These are phyloP conservation scores for Bocquillonia castaneifolia DNA, from an alignment of 441 rosid species.

Conservation along the genomic window DNA sequence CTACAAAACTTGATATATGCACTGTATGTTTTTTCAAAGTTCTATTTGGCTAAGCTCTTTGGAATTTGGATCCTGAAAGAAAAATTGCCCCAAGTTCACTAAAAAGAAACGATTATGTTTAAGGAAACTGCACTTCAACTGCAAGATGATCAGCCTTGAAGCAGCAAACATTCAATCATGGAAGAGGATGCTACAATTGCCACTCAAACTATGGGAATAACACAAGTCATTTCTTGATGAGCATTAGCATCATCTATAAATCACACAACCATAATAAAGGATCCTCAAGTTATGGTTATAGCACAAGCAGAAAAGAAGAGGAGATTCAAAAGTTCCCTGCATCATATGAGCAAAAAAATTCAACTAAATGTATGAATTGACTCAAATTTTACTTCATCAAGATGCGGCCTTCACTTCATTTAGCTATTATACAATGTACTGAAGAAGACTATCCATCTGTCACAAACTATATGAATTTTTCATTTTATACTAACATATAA, in stretches of 20 bases:
- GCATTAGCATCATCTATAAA: background rate
- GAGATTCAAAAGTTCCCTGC: background rate
- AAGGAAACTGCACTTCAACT: background rate
- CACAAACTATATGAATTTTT: background rate
- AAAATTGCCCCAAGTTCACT: background rate
- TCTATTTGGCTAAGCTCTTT: background rate
- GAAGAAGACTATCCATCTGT: background rate
- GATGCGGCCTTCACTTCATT: background rate
- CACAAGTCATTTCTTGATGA: conserved; percentile 8
- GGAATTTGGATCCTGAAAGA: background rate
- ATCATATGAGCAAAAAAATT: background rate
- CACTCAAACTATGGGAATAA: conserved; percentile 5
- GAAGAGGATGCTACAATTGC: background rate
- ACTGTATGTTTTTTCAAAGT: no score
- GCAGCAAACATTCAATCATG: background rate
- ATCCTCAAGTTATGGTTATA: background rate
- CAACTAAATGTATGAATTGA: background rate
- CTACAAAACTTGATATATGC: no score
- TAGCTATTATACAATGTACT: background rate
- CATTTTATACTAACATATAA: background rate
- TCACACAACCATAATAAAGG: background rate
- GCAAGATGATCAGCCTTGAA: background rate
- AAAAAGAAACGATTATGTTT: background rate
- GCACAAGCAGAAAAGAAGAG: background rate
- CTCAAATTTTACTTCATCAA: no score